Evolutionary conservation across 2,329 filamentous ascomycete species (phyloP), one percentile per base, ranked within the genome.

Genomic region (Alternaria gaisen): DNA sequence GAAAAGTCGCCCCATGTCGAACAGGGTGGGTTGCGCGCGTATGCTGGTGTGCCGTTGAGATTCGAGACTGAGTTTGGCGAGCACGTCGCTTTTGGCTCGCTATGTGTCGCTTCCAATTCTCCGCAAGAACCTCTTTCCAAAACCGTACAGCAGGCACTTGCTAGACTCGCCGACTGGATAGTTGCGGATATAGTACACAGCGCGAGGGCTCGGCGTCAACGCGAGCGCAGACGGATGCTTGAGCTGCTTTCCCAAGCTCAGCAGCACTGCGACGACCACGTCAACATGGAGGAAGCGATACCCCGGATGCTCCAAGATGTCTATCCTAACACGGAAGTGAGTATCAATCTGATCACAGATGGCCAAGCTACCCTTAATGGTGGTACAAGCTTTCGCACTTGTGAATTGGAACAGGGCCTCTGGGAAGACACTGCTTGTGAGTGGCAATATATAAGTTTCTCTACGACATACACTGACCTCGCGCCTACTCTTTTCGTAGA

Each of bases 21-120:
- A 11, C 48, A 70, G 0, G 80, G 79, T 4, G 81, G 81, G 2
- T 67, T 83, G 4, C 61, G 69, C 7, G 78, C 78, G 0, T 83
- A 83, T 52, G 81, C 80, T 1, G 81, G 81, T 18, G 78, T 77
- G 1, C 78, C 75, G 1, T 70, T 83, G 0, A 77, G 77, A 3
- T 77, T 80, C 44, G 74, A 81, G 54, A 75, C 78, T 18, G 80
- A 80, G 36, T 74, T 69, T 8, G 81, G 80, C 1, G 76, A 82
- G 36, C 71, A 72, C 4, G 74, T 82, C 16, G 77, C 74, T 0
- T 75, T 83, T 3, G 81, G 81, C 2, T 80, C 80, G 1, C 66
- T 83, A 4, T 83, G 81, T n/a, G 76, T 83, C 14, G 78, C 78
- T 6, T 83, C 79, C 0, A 75, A 73, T 6, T 76, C 74, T 4